phyloP scores from a whole-genome alignment of 2,329 filamentous ascomycete species.

The Pseudogymnoascus sp. region DNA sequence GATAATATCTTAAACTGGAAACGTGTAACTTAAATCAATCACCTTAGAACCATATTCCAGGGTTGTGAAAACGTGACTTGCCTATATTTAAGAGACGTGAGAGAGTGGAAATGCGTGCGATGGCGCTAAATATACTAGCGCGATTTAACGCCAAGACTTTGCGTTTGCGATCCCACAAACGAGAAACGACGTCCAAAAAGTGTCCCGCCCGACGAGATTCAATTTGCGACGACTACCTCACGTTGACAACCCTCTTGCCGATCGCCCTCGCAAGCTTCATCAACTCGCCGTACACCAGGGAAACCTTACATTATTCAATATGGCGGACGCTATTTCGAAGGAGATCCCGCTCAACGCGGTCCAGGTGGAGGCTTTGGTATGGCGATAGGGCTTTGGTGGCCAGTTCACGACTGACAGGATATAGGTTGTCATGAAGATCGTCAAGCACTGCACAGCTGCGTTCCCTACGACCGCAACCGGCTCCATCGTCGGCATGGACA shows the following conservation, averaged over 20 bases:
- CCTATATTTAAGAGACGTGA: not conserved
- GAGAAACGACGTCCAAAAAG: conserved; percentile 8
- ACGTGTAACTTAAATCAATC: not conserved
- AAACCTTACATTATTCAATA: conserved; percentile 30
- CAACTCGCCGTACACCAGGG: conserved; percentile 5
- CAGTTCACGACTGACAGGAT: conserved; percentile 21
- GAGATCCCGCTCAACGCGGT: conserved; percentile 74
- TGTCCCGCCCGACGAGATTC: conserved; percentile 8
- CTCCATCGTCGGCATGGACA: conserved; percentile 88
- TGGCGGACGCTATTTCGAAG: conserved; percentile 50
- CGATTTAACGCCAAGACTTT: conserved; percentile 8
- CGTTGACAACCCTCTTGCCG: not conserved
- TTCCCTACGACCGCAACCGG: conserved; percentile 89
- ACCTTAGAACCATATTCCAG: not conserved
- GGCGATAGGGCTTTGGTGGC: conserved; percentile 33
- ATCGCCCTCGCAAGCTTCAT: not conserved
- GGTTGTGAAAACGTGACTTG: not conserved
- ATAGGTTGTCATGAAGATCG: conserved; percentile 94
- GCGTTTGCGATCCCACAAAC: conserved; percentile 7
- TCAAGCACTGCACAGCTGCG: conserved; percentile 81
- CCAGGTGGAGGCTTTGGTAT: conserved; percentile 89
- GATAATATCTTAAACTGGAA: not conserved
- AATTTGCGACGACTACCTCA: conserved; percentile 7
- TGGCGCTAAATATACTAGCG: conserved; percentile 9
- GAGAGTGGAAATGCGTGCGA: not conserved